A percentile compares a stretch with the other conserved stretches of the same genome.
phyloP scores from a whole-genome alignment of 805 yeast genomes.

The Teunomyces cretensis region DNA sequence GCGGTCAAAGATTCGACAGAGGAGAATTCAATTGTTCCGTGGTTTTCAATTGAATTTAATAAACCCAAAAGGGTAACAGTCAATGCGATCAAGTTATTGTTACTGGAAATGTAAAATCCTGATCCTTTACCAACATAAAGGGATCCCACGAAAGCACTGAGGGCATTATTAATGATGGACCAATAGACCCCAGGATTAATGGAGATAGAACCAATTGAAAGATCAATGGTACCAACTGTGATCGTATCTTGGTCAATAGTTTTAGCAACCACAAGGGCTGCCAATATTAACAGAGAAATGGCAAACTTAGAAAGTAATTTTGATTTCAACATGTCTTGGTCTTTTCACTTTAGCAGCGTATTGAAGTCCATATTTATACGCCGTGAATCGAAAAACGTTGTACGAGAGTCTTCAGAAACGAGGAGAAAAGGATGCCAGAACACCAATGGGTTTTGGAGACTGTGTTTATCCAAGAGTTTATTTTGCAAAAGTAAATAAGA shows the following conservation, averaged over 20 bases:
- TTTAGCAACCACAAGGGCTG: not conserved
- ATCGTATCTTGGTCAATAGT: slow-evolving; percentile 14
- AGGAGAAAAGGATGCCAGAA: too few relatives aligned
- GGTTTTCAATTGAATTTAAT: slow-evolving; percentile 11
- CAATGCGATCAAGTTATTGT: slow-evolving; percentile 11
- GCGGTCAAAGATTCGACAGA: slow-evolving; percentile 12
- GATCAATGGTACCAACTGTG: slow-evolving; percentile 14
- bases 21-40: slow-evolving; percentile 19
- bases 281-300: not conserved
- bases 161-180: slow-evolving; percentile 15
- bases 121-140: slow-evolving; percentile 14
- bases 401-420: too few relatives aligned
- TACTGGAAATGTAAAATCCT: slow-evolving; percentile 16
- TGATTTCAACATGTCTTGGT: too few relatives aligned
- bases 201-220: slow-evolving; percentile 19
- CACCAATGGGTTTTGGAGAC: too few relatives aligned
- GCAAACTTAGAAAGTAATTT: too few relatives aligned
- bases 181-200: slow-evolving; percentile 15
- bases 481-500: too few relatives aligned
- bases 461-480: too few relatives aligned
- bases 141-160: not conserved
- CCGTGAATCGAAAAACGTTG: too few relatives aligned
- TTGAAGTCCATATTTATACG: too few relatives aligned
- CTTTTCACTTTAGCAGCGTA: too few relatives aligned
- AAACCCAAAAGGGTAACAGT: slow-evolving; percentile 10